Evolutionary conservation across 2,329 filamentous ascomycete genomes (phyloP), one percentile per base, ranked within the genome.

Genomic region (Phyllachora maydis): DNA sequence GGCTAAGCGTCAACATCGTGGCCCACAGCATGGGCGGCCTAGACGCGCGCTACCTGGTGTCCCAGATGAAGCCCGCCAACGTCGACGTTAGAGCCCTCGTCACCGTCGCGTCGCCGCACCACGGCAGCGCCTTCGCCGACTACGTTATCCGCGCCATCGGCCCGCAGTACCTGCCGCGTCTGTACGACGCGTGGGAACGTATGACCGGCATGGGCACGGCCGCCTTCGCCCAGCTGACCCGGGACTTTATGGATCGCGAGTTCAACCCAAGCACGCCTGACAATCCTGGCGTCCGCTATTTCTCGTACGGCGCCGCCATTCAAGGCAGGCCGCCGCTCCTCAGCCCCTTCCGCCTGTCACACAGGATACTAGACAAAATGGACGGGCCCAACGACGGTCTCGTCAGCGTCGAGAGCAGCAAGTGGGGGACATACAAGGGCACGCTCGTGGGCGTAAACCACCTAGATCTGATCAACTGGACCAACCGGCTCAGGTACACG

Each of bases 1-100:
- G 52, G 11, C 50, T 46, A 29, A 64, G 70, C 23, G 78, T 92
- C 32, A 79, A 78, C 40, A 76, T 92, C 28, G 56, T 82, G 11
- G 65, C 65, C 19, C 75, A 82, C 46, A 64, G 56, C 33, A 71
- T 71, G 65, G 65, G 68, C 22, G 67, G 68, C 2, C 50, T 74
- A 4, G 68, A 73, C 39, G 60, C 65, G 7, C 53, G 68, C 21
- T 68, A 69, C 41, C 68, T 73, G 65, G 62, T 72, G 25, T 63
- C 65, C 12, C 51, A 52, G 23, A 47, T 70, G 8, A 47, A 46
- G 19, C 59, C 59, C 1, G 39, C 44, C 13, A 42, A 47, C 19
- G 46, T 64, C 11, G 38, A 46, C 11, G 56, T 66, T 23, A 49
- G 50, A 14, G 56, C 55, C 3, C 49, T 67, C 9, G 56, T 62